Conservation (phyloP, 2,329 filamentous ascomycete species). For the Dothideomycetes sp. region DNA sequence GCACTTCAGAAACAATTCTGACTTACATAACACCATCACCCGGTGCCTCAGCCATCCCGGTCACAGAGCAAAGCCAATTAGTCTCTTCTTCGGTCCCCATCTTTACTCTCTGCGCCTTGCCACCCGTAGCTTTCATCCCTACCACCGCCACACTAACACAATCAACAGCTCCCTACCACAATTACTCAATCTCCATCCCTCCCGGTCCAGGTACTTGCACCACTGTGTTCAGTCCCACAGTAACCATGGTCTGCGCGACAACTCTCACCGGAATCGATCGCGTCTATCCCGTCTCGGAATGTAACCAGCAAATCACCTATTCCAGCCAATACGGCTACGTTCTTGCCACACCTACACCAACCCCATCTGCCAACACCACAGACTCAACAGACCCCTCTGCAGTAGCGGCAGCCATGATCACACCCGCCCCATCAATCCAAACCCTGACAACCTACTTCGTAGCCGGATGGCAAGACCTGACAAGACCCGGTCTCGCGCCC, state of each 20-base stretch:
- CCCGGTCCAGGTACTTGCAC: constrained; percentile 30
- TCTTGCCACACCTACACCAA: constrained; percentile 30
- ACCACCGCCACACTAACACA: constrained; percentile 20
- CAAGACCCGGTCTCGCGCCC: constrained; percentile 28
- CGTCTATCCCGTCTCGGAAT: constrained; percentile 33
- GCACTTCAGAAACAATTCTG: constrained; percentile 20
- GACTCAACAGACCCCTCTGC: not conserved
- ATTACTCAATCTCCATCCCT: constrained; percentile 27
- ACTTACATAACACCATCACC: constrained; percentile 35
- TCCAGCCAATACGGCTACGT: constrained; percentile 36
- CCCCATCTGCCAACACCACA: constrained; percentile 11
- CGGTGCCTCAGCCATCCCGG: constrained; percentile 31
- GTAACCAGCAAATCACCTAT: constrained; percentile 38
- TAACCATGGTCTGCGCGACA: constrained; percentile 36
- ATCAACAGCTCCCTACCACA: constrained; percentile 28
- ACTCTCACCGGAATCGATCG: constrained; percentile 33
- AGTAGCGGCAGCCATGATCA: constrained; percentile 21
- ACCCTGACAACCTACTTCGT: constrained; percentile 36
- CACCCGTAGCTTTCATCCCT: constrained; percentile 28
- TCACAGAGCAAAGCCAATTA: constrained; percentile 36
- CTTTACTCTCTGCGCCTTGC: constrained; percentile 34
- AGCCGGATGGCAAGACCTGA: constrained; percentile 36
- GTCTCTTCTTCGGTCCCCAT: constrained; percentile 34
- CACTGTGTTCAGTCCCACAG: constrained; percentile 32
- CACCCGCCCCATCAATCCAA: constrained; percentile 30